phyloP scores from a whole-genome alignment of 306 rosid species.

The Casuarina glauca region DNA sequence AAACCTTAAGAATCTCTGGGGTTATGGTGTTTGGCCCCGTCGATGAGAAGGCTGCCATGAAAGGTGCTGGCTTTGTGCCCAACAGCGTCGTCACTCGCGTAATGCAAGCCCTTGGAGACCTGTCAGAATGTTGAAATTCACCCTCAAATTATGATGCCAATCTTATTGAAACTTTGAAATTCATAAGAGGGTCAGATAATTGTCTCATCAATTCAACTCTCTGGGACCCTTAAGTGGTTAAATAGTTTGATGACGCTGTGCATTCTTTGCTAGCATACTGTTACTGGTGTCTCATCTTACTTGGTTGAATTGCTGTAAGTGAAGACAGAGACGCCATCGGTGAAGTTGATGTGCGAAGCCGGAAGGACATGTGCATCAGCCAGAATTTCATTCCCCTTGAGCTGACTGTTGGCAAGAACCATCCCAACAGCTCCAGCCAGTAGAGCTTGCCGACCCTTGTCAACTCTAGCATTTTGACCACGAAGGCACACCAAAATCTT shows the following conservation, averaged over 20 bases:
- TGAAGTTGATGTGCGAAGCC: conserved; percentile 51
- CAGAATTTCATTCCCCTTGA: too few species aligned
- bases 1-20: conserved; percentile 86
- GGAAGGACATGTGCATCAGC: too few species aligned
- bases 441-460: conserved; percentile 79
- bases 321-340: conserved; percentile 46
- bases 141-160: not conserved
- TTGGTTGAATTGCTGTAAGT: conserved; percentile 59
- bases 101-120: conserved; percentile 69
- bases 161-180: not conserved
- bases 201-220: not conserved
- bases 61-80: conserved; percentile 78
- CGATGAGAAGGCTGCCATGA: conserved; percentile 95
- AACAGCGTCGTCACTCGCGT: conserved; percentile 53
- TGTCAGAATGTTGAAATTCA: conserved; percentile 22
- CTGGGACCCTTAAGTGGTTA: too few species aligned
- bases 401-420: too few species aligned
- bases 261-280: not conserved
- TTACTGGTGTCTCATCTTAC: conserved; percentile 45
- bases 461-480: conserved; percentile 80
- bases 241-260: not conserved
- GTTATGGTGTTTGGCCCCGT: conserved; percentile 70
- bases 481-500: conserved; percentile 81
- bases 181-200: not conserved
- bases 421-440: conserved; percentile 57